Evolutionary conservation across 129 eudicot genomes (phyloP), one percentile per base, ranked within the genome.

Genomic region (Helianthus annuus): DNA sequence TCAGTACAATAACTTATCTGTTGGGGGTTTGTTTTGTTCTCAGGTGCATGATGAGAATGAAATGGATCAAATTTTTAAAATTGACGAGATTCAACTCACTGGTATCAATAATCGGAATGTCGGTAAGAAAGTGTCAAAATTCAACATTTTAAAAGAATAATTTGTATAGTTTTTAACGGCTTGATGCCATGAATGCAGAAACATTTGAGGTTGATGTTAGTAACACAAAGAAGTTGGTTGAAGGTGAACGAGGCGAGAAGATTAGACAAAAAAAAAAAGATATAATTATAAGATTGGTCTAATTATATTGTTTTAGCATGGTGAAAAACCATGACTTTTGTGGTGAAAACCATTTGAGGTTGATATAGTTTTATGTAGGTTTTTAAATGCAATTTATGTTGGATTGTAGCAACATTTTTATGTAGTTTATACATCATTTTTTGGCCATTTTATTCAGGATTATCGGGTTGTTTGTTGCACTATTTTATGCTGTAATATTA

Each of bases 1-100:
- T 12, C 5, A 36, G 11, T 17, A 2, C 7, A 36, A 2, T 12
- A 11, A 44, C 49, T 15, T 56, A 66, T 51, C n/a, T 16, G 44
- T 42, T 24, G 44, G 39, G 45, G 64, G 57, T 34, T n/a, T 24
- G n/a, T 51, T 62, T 39, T 64, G 12, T 60, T 32, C 14, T 10
- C 34, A 91, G 97, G 97, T 94, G 63, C 98, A 94, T 39, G 86
- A 94, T 74, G 98, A 88, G 85, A 85, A 83, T 78, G 98, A 94
- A 79, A 87, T 94, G 91, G 98, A 94, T 51, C 98, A 97, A 6
- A 80, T 94, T 49, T 90, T 94, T 69, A 83, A 54, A 64, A 86
- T 94, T 36, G 96, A 85, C 2, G 98, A 96, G 56, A 77, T 94
- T 73, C 75, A 94, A 64, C 88, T 94, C 48, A 83, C 90, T 75